A percentile compares a stretch with the other conserved stretches of the same genome.
These are phyloP conservation scores for Labyrinthula sp. DNA, from an alignment of 352 stramenopile species.

Conservation along the genomic window DNA sequence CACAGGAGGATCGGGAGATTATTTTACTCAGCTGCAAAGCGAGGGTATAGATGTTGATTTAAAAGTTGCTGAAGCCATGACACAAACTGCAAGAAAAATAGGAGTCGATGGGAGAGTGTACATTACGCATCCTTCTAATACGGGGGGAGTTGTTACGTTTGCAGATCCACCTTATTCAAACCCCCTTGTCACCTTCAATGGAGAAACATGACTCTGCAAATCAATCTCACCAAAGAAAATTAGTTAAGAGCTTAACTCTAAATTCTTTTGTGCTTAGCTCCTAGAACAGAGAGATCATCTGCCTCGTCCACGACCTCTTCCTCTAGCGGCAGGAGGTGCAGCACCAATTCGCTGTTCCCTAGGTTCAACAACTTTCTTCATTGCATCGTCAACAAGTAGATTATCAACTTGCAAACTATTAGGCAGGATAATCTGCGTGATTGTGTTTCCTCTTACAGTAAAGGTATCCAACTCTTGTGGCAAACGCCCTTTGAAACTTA, in stretches of 20 bases:
- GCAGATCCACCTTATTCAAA: slow-evolving; percentile 67
- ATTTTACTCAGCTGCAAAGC: slow-evolving; percentile 91
- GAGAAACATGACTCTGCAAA: slow-evolving; percentile 44
- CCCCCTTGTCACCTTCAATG: slow-evolving; percentile 45
- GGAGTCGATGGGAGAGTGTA: slow-evolving; percentile 79
- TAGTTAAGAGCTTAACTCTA: too few relatives aligned
- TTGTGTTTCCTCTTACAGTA: slow-evolving; percentile 92
- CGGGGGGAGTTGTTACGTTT: slow-evolving; percentile 78
- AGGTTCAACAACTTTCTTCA: slow-evolving; percentile 82
- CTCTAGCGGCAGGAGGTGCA: slow-evolving; percentile 34
- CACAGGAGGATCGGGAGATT: slow-evolving; percentile 81
- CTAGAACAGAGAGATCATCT: too few relatives aligned
- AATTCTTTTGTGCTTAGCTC: too few relatives aligned
- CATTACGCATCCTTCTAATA: slow-evolving; percentile 81
- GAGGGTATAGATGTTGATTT: slow-evolving; percentile 53
- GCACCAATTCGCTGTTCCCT: slow-evolving; percentile 44
- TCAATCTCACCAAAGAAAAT: background rate
- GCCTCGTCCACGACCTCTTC: slow-evolving; percentile 43
- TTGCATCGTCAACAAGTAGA: slow-evolving; percentile 88
- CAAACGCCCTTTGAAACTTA: slow-evolving; percentile 90
- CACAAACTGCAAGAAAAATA: slow-evolving; percentile 58
- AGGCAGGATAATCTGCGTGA: slow-evolving; percentile 76
- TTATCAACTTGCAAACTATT: slow-evolving; percentile 91
- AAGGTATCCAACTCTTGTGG: slow-evolving; percentile 82
- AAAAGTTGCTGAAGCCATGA: slow-evolving; percentile 83